phyloP scores from a whole-genome alignment of 495 filamentous ascomycete genomes.

The Chaetomium cochliodes region DNA sequence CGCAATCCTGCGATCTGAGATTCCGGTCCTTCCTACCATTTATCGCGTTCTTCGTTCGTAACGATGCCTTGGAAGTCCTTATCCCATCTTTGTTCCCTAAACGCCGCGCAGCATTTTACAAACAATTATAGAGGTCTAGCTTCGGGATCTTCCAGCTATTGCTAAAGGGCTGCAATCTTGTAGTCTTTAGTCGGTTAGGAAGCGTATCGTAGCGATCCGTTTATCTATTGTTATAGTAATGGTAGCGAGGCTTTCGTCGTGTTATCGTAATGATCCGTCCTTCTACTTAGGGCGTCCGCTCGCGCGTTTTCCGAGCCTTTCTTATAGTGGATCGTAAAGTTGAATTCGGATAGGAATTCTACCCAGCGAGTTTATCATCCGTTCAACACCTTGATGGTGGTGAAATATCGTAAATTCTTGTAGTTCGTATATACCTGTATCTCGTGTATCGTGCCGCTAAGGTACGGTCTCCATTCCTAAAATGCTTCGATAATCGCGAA shows the following conservation, averaged over 20 bases:
- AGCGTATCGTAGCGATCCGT: not conserved
- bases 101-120: not conserved
- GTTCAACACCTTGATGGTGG: constrained; percentile 29
- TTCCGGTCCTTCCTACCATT: no score
- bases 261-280: constrained; percentile 1
- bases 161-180: no score
- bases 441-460: constrained; percentile 2
- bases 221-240: not conserved
- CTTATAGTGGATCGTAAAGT: constrained; percentile 35
- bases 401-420: constrained; percentile 27
- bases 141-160: no score
- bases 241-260: not conserved
- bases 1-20: no score
- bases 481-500: constrained; percentile 14
- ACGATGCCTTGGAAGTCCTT: no score
- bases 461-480: constrained; percentile 10
- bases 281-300: constrained; percentile 18
- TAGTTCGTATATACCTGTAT: constrained; percentile 15
- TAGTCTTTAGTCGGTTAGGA: no score
- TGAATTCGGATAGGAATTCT: constrained; percentile 31
- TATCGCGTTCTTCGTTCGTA: no score
- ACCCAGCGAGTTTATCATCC: constrained; percentile 27
- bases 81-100: no score
- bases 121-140: not conserved
- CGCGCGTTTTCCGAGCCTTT: constrained; percentile 18